Base-by-base conservation (phyloP, 116 monocot species). In the Cymodocea nodosa region DNA sequence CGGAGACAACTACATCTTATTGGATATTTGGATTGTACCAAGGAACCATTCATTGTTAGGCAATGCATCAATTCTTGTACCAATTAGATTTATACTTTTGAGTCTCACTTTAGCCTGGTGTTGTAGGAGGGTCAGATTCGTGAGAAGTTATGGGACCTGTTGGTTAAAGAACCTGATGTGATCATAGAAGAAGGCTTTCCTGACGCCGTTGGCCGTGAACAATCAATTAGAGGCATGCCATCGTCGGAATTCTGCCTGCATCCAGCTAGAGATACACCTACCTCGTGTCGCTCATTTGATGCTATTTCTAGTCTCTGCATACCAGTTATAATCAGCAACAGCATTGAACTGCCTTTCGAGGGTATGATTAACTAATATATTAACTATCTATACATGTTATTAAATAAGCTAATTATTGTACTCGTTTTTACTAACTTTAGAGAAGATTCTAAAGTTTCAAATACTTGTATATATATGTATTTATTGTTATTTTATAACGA, bases 331-430 rank as follows among this genome's bases (percentile, higher is more conserved):
- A 71, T 90, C 20, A 89, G 89, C 44, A 87, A 94, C 63, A 50
- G 81, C 49, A 87, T 94, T n/a, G 89, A 90, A 72, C 94, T 94
- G 25, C 94, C 94, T 23, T 94, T 94, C 50, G 94, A 94, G 73
- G 94, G 94, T 39, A 79, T 83, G 72, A 16, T 90, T 10, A 90
- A 94, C 67, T 94, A 90, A n/a, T n/a, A n/a, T n/a, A n/a, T n/a
- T n/a, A n/a, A n/a, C n/a, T n/a, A n/a, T n/a, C n/a, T n/a, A n/a
- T n/a, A n/a, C n/a, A n/a, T n/a, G n/a, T n/a, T n/a, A n/a, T n/a
- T n/a, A n/a, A n/a, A n/a, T n/a, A n/a, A n/a, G n/a, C n/a, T n/a
- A n/a, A n/a, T n/a, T n/a, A n/a, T n/a, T n/a, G n/a, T n/a, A n/a
- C n/a, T n/a, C n/a, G n/a, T n/a, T n/a, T n/a, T n/a, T n/a, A n/a